Base-by-base conservation (phyloP, 1,284 basidiomycete genomes). In the Ceratorhiza oryzae-sativae region DNA sequence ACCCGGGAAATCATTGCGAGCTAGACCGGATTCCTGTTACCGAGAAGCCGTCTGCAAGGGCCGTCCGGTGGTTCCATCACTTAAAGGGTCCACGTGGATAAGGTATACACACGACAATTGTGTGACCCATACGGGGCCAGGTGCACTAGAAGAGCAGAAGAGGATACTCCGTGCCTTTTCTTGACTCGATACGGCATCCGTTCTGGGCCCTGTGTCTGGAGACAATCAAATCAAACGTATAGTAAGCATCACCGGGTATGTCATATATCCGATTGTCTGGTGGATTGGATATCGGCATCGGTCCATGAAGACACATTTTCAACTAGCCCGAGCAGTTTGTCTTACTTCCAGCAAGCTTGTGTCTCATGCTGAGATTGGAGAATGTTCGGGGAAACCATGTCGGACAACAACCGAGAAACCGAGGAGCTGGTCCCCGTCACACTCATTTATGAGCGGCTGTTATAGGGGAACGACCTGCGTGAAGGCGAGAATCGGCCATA, bases 21-120 rank as follows among this genome's bases (percentile, higher is more conserved):
- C 56, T 58, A 58, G 13, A n/a, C 56, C 56, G 20, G n/a, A 58
- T 58, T 58, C 20, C 56, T 32, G 56, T 58, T 36, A 32, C 56
- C 56, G 56, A 58, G 56, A 12, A 23, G 18, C 56, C 2, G 15
- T 32, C 6, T 58, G 13, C 15, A 39, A 58, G 56, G 34, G 34
- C 36, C 53, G n/a, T 18, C 53, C 9, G 48, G 23, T 49, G 48
- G 48, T 27, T 49, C 48, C 23, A 49, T 49, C 48, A 49, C 27
- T 27, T 23, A 8, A 49, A 27, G 48, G 48, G 48, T 49, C 48
- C 25, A 23, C 6, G 20, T 6, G 25, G 20, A 49, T 49, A 49
- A 49, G 48, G 48, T 49, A 49, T 23, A 27, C 25, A 49, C 48
- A 49, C 18, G 48, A 49, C 48, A 27, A 5, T 25, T 27, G 48